Evolutionary conservation across 306 rosid species (phyloP).

Genomic region (Rubus parviflorus): DNA sequence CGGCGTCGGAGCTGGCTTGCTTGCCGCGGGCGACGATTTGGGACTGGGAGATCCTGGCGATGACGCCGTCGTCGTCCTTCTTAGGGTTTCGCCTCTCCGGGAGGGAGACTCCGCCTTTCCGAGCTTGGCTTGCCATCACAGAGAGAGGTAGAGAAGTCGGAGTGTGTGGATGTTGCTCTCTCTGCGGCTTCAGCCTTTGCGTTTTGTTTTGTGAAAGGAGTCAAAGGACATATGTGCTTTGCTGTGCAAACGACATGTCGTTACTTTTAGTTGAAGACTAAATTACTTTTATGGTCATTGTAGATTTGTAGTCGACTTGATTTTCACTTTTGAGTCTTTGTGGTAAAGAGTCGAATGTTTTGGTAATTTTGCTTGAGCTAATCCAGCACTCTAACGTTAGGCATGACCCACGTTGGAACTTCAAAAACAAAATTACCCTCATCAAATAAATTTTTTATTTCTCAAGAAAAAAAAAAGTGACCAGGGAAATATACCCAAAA

Average conservation of each 20-base stretch:
- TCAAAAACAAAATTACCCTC: no score
- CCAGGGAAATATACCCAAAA: no score
- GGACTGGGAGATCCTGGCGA: conserved; percentile 56
- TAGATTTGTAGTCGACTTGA: no score
- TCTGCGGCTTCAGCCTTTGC: background rate
- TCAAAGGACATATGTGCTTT: background rate
- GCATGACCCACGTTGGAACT: no score
- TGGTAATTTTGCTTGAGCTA: no score
- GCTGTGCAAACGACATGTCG: background rate
- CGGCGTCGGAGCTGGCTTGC: conserved; percentile 62
- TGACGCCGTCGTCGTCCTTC: conserved; percentile 30
- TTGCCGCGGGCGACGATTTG: conserved; percentile 53
- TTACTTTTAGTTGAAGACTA: background rate
- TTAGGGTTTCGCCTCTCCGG: conserved; percentile 58
- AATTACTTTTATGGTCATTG: no score
- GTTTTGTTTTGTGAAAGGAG: background rate
- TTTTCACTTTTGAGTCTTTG: background rate
- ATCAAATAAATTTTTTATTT: no score
- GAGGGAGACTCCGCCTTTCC: conserved; percentile 83
- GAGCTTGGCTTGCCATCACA: conserved; percentile 62
- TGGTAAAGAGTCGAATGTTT: no score
- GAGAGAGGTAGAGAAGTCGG: background rate
- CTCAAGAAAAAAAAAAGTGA: no score
- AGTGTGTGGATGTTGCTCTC: background rate
- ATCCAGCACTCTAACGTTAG: no score